Conservation (phyloP, 1,284 basidiomycete species). For the Leccinum fuscescens region DNA sequence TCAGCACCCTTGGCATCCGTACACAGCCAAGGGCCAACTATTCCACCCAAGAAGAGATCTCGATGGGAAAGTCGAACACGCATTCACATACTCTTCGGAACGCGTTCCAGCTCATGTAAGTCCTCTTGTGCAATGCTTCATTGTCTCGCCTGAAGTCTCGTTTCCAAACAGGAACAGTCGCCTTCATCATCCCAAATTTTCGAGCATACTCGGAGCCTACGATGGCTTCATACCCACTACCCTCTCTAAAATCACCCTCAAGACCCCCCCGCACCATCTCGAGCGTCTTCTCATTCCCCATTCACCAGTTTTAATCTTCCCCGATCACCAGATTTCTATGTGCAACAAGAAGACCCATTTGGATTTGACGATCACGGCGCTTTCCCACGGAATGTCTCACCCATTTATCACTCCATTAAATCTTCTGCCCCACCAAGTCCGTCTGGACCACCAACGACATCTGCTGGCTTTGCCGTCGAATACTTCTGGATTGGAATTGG, state of each 20-base stretch:
- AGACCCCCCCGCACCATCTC: not conserved
- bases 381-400: slow-evolving; percentile 4
- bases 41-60: too few relatives aligned
- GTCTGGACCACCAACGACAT: slow-evolving; percentile 18
- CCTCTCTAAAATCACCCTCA: slow-evolving; percentile 5
- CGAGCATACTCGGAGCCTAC: slow-evolving; percentile 16
- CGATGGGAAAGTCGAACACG: not conserved
- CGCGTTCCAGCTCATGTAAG: slow-evolving; percentile 15
- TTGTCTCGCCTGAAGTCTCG: not conserved
- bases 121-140: not conserved
- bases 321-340: slow-evolving; percentile 12
- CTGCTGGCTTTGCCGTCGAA: slow-evolving; percentile 17
- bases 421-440: slow-evolving; percentile 19
- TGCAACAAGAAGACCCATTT: slow-evolving; percentile 16
- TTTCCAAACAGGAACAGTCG: slow-evolving; percentile 9
- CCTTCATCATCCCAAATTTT: slow-evolving; percentile 2
- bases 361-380: slow-evolving; percentile 9
- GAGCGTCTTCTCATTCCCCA: slow-evolving; percentile 12
- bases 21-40: too few relatives aligned
- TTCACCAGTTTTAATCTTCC: not conserved
- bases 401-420: not conserved
- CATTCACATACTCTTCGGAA: not conserved
- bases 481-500: slow-evolving; percentile 18
- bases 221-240: slow-evolving; percentile 3
- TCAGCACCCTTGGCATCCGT: slow-evolving; percentile 52